Evolutionary conservation across 1,284 basidiomycete genomes (phyloP), one percentile per base, ranked within the genome.

Genomic region (Tilletiopsis washingtonensis): DNA sequence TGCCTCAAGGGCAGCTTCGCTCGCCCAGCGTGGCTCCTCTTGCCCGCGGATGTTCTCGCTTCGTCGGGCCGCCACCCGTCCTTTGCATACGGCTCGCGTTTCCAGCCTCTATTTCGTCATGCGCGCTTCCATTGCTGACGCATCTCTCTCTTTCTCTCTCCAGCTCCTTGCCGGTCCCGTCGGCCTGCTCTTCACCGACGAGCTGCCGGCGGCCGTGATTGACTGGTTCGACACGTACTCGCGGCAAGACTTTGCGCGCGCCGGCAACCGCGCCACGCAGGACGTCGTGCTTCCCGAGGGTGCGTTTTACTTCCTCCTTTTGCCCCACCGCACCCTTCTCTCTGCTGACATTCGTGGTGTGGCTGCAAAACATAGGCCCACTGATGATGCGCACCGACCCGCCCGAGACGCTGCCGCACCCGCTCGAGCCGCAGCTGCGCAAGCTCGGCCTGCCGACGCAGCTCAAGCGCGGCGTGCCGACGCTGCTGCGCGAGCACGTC

Each of bases 201-300:
- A 85, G 46, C 82, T 84, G 57, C 87, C 90, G 7, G 78, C 84
- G 60, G 91, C 94, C 74, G 91, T 94, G 40, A 78, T 82, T 37
- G 91, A 88, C 54, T 99, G 93, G 93, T 98, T 97, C 76, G 82
- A 82, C 50, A 83, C 88, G 73, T 97, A 91, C 78, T 78, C 81
- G 62, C 86, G 86, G 71, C 81, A 85, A 42, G 91, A 97, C 75
- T 99, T 88, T 75, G 91, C 91, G 24, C 84, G 94, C 36, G 80
- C 86, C 64, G 90, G 91, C 40, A 90, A 88, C 72, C 74, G 77
- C 38, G 89, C 91, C 1, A 80, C 82, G 15, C 79, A 82, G 56
- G 85, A 84, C 0, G 81, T 96, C 49, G 77, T 80, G 21, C 78
- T 99, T 19, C 86, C 89, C 32, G 82, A 77, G 47, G 80, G 78